These are phyloP conservation scores for Lumnitzera littorea DNA, from an alignment of 345 rosid species.

Conservation along the genomic window DNA sequence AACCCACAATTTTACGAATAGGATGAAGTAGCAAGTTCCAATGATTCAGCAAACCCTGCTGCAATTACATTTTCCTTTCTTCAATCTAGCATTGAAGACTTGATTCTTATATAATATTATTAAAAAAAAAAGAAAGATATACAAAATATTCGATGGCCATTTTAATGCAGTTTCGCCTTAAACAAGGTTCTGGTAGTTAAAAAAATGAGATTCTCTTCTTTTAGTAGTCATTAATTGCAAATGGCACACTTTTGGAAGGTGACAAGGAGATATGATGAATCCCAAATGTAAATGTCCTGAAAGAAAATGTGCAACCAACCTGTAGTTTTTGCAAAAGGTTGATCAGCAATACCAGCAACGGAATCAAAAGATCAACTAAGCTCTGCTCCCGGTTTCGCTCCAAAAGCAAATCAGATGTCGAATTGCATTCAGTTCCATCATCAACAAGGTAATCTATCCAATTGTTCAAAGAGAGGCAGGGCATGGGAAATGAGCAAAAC, in stretches of 20 bases:
- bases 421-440: slow-evolving; percentile 92
- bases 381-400: slow-evolving; percentile 97
- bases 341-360: slow-evolving; percentile 70
- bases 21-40: no score
- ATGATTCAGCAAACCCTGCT: no score
- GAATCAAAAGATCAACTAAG: slow-evolving; percentile 80
- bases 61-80: no score
- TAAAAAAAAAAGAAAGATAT: no score
- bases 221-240: neutral
- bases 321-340: slow-evolving; percentile 70
- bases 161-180: no score
- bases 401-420: slow-evolving; percentile 84
- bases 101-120: no score
- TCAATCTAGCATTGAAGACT: no score
- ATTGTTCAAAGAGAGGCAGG: slow-evolving; percentile 9
- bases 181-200: no score
- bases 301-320: slow-evolving; percentile 35
- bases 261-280: neutral
- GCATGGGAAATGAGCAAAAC: slow-evolving; percentile 7
- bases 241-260: no score
- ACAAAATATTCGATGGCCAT: no score
- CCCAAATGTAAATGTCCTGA: neutral
- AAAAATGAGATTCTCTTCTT: no score
- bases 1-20: no score
- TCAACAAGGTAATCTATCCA: slow-evolving; percentile 92